Percentiles rank a stretch among this genome's conserved stretches.
Conservation (phyloP, 148 eudicot species). For the Camellia lanceoleosa region DNA sequence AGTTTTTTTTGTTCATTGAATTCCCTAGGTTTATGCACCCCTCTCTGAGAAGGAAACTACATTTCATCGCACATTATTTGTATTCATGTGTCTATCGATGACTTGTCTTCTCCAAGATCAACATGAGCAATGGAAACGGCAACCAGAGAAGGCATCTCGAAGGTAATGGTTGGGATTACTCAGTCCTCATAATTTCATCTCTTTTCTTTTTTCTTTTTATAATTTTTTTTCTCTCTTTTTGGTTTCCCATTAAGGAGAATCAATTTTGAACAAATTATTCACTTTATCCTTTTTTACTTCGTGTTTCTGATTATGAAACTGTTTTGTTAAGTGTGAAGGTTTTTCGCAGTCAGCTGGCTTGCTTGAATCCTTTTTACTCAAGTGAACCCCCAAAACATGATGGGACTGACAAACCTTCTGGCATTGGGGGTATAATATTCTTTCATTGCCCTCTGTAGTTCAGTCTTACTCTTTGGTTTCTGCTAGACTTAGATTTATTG, state of each 20-base stretch:
- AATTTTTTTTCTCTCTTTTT: not conserved
- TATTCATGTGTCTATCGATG: constrained; percentile 89
- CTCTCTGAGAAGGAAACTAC: constrained; percentile 59
- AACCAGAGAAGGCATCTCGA: constrained; percentile 49
- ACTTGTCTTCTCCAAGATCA: constrained; percentile 76
- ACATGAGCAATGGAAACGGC: constrained; percentile 85
- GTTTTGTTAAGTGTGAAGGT: constrained; percentile 66
- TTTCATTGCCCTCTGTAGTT: not conserved
- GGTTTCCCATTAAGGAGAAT: not conserved
- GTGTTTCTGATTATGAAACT: constrained; percentile 17
- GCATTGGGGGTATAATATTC: constrained; percentile 54
- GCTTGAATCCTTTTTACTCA: constrained; percentile 60
- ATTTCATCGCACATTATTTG: constrained; percentile 69
- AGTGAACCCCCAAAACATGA: constrained; percentile 49
- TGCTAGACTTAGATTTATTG: not conserved
- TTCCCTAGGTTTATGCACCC: constrained; percentile 69
- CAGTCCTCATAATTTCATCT: not conserved
- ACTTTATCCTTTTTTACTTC: not conserved
- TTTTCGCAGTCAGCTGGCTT: constrained; percentile 74
- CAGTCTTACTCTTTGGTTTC: not conserved
- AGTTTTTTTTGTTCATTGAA: constrained; percentile 7
- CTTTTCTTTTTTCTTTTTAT: not conserved
- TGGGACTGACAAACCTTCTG: constrained; percentile 56
- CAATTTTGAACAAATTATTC: not conserved
- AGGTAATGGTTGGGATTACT: constrained; percentile 42